A percentile compares a stretch with the other conserved stretches of the same genome.
These are phyloP conservation scores for Jackrogersella minutella DNA, from an alignment of 495 filamentous ascomycete species.

Conservation along the genomic window DNA sequence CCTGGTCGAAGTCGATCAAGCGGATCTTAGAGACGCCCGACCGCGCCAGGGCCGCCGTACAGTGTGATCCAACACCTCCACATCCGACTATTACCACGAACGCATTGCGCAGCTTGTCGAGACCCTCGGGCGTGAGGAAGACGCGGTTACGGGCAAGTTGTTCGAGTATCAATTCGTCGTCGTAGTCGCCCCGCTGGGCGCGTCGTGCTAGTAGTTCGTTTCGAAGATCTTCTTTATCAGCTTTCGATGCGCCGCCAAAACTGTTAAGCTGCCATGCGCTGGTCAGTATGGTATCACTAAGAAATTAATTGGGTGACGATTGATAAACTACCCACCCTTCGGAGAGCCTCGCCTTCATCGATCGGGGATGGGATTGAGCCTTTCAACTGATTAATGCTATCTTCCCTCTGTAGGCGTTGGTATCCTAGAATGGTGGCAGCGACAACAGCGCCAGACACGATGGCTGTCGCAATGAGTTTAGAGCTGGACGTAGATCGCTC, in stretches of 20 bases:
- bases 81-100: conserved; percentile 92
- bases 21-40: conserved; percentile 88
- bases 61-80: conserved; percentile 94
- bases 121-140: conserved; percentile 84
- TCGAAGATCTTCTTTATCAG: conserved; percentile 77
- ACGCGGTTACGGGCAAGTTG: conserved; percentile 94
- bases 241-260: conserved; percentile 71
- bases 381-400: conserved; percentile 72
- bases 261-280: conserved; percentile 72
- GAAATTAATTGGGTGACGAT: background rate
- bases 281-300: conserved; percentile 46
- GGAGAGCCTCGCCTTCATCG: conserved; percentile 40
- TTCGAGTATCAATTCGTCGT: conserved; percentile 94
- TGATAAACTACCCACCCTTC: conserved; percentile 39
- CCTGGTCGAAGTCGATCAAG: conserved; percentile 97
- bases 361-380: conserved; percentile 71
- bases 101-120: conserved; percentile 76
- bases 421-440: conserved; percentile 75
- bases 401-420: conserved; percentile 69
- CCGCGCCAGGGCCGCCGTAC: conserved; percentile 82
- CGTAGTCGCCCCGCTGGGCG: conserved; percentile 88
- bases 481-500: too few species aligned
- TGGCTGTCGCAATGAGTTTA: conserved; percentile 73
- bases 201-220: conserved; percentile 77
- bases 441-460: conserved; percentile 77